These are phyloP conservation scores for Penicillium sp. DNA, from an alignment of 2,329 filamentous ascomycete genomes.

Conservation along the genomic window DNA sequence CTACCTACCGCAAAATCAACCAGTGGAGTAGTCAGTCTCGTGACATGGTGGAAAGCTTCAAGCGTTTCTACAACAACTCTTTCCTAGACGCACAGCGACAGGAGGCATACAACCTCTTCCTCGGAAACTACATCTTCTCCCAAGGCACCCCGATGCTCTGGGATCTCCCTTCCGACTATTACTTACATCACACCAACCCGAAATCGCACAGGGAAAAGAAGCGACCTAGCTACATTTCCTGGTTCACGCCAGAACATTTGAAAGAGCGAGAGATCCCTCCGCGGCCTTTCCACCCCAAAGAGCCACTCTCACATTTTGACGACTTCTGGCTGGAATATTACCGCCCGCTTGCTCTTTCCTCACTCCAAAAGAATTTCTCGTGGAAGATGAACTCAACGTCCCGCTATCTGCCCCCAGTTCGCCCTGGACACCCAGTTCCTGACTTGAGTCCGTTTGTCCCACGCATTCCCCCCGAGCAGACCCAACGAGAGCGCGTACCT, in stretches of 20 bases:
- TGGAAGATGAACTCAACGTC: conserved; percentile 90
- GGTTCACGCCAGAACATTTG: conserved; percentile 78
- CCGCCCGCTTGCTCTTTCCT: conserved; percentile 81
- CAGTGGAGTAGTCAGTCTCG: conserved; percentile 97
- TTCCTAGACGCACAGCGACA: conserved; percentile 97
- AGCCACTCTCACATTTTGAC: conserved; percentile 63
- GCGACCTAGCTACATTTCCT: conserved; percentile 77
- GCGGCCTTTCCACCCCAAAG: conserved; percentile 31
- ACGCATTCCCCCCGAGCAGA: conserved; percentile 60
- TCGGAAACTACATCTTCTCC: conserved; percentile 90
- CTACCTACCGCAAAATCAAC: conserved; percentile 97
- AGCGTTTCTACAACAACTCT: conserved; percentile 97
- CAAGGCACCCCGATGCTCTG: conserved; percentile 93
- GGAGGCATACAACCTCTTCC: conserved; percentile 95
- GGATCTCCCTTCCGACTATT: conserved; percentile 94
- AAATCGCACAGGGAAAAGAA: conserved; percentile 67
- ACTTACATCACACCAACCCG: conserved; percentile 88
- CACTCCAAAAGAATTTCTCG: conserved; percentile 87
- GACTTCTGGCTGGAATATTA: conserved; percentile 99
- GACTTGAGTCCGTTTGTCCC: conserved; percentile 88
- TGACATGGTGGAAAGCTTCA: conserved; percentile 99
- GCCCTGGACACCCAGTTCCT: conserved; percentile 65
- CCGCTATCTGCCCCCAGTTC: conserved; percentile 74
- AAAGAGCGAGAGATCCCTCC: conserved; percentile 63
- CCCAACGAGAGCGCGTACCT: conserved; percentile 59